Evolutionary conservation across 176 grass and related monocot species (phyloP), one percentile per base, ranked within the genome.

Genomic region (Oryza australiensis): DNA sequence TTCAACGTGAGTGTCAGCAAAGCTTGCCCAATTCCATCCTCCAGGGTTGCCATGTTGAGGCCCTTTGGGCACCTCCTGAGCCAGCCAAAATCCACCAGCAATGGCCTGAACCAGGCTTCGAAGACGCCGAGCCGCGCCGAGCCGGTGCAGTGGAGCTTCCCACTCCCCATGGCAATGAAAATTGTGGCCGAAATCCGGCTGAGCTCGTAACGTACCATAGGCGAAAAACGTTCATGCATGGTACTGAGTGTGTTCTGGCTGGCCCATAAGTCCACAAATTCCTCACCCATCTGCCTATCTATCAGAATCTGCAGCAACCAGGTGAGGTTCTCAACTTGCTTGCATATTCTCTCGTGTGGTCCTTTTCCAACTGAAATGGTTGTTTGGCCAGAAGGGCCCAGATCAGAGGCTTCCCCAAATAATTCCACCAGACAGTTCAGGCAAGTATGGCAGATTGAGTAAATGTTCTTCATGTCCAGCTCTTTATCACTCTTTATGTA

Each of bases 41-140:
- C 95, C 55, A 97, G 81, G 27, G 64, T 76, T 30, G 71, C 84
- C 74, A 82, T 57, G 45, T 91, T 94, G 13, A 97, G 86, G 63
- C 95, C 95, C 82, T 94, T 97, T 0, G 92, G 85, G 10, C 91
- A 93, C 38, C 86, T 87, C 79, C 87, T 88, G 28, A 97, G 78
- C 95, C 95, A 94, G 20, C 92, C 73, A 12, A 97, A 97, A 83
- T 97, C 95, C 32, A 72, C 48, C 71, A 97, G 76, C 88, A 94
- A 92, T 67, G 95, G 95, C 24, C 88, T 76, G 63, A 97, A 97
- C 95, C 95, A 97, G 75, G 88, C 73, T 23, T 85, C 63, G 53
- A 97, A 85, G 20, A 94, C 28, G 9, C 62, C 49, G 43, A 93
- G 83, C 78, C 90, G 83, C 37, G 72, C 89, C 9, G 87, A 78